These are phyloP conservation scores for Solanum piurae DNA, from an alignment of 257 asterid species.

Conservation along the genomic window DNA sequence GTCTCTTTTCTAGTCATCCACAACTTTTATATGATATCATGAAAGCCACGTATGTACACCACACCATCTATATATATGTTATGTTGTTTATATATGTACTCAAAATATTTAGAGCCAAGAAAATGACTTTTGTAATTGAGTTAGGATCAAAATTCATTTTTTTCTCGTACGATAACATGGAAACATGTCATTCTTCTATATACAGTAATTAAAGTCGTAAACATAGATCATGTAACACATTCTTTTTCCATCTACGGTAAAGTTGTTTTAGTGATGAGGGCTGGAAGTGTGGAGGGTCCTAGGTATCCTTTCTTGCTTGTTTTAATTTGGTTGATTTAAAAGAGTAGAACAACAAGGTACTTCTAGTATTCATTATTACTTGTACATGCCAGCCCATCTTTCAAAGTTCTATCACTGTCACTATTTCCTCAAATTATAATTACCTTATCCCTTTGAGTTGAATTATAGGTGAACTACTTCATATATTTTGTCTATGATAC, in stretches of 20 bases:
- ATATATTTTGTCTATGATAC: not conserved
- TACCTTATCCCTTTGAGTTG: not conserved
- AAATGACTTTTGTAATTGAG: not conserved
- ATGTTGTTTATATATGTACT: not conserved
- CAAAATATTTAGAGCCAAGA: not conserved
- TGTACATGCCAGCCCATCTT: not conserved
- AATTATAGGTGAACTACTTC: not conserved
- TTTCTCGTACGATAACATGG: not conserved
- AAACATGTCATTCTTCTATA: not conserved
- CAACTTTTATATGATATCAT: not conserved
- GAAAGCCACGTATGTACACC: not conserved
- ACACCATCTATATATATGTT: not conserved
- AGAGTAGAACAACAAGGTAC: not conserved
- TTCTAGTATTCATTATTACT: not conserved
- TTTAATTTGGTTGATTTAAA: not conserved
- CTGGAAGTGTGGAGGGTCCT: not conserved
- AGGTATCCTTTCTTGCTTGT: not conserved
- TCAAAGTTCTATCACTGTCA: not conserved
- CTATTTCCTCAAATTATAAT: not conserved
- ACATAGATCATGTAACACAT: not conserved
- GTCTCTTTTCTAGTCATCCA: not conserved
- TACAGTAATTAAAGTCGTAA: too few species aligned
- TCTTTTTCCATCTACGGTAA: not conserved
- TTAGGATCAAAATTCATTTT: not conserved
- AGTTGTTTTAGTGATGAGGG: not conserved